phyloP scores from a whole-genome alignment of 179 eudicot genomes.

The Nepenthes alata region DNA sequence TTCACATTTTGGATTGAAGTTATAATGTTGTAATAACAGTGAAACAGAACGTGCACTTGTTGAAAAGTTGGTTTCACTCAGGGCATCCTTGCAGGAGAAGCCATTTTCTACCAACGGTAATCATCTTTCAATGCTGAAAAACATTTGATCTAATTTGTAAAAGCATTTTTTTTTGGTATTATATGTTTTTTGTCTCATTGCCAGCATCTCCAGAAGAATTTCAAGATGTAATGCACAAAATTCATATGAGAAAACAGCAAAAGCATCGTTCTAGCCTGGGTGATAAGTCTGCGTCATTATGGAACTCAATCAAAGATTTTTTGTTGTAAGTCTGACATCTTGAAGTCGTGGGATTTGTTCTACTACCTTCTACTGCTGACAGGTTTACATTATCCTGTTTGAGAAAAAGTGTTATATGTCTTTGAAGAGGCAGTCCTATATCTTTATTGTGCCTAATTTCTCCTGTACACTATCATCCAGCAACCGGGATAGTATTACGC shows the following conservation, averaged over 20 bases:
- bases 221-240: constrained; percentile 17
- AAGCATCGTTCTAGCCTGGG: constrained; percentile 14
- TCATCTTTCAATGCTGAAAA: constrained; percentile 1
- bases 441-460: no score
- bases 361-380: neutral
- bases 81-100: constrained; percentile 21
- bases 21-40: constrained; percentile 27
- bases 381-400: neutral
- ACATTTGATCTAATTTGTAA: no score
- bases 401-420: no score
- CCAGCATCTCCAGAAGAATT: constrained; percentile 8
- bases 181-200: constrained; percentile 3
- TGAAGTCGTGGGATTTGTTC: constrained; percentile 5
- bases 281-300: constrained; percentile 23
- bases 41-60: constrained; percentile 50
- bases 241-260: constrained; percentile 9
- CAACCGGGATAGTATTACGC: no score
- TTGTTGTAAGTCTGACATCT: constrained; percentile 25
- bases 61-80: constrained; percentile 51
- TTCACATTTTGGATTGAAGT: neutral
- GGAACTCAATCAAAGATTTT: constrained; percentile 36
- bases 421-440: no score
- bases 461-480: no score
- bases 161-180: neutral
- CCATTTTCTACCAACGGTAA: constrained; percentile 25